phyloP scores from a whole-genome alignment of 2,329 filamentous ascomycete genomes.

The Pseudogymnoascus sp. region DNA sequence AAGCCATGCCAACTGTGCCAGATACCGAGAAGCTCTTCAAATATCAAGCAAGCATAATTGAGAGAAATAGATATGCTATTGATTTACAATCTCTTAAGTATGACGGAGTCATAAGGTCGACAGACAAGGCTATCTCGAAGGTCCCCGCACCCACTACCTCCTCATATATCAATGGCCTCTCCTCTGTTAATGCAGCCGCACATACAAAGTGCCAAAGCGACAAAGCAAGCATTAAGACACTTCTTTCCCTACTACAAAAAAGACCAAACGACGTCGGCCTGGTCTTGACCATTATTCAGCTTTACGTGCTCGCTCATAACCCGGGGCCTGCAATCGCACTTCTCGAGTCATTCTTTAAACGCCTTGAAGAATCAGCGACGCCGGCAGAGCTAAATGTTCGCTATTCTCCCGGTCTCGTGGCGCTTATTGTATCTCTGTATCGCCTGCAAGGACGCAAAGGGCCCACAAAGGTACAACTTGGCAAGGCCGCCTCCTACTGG shows the following conservation, averaged over 20 bases:
- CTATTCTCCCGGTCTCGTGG: slow-evolving; percentile 77
- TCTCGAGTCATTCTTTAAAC: slow-evolving; percentile 66
- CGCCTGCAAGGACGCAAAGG: slow-evolving; percentile 63
- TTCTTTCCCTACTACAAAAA: slow-evolving; percentile 62
- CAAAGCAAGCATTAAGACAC: slow-evolving; percentile 59
- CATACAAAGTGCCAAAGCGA: slow-evolving; percentile 54
- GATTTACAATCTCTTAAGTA: slow-evolving; percentile 62
- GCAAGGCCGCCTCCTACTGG: slow-evolving; percentile 78
- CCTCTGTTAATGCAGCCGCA: slow-evolving; percentile 66
- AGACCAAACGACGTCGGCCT: slow-evolving; percentile 75
- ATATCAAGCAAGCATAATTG: slow-evolving; percentile 56
- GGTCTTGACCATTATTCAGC: slow-evolving; percentile 68
- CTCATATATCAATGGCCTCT: slow-evolving; percentile 44
- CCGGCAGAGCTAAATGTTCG: slow-evolving; percentile 58
- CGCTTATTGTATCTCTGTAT: slow-evolving; percentile 71
- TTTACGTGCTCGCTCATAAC: slow-evolving; percentile 67
- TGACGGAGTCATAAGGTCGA: slow-evolving; percentile 46
- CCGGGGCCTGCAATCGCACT: slow-evolving; percentile 64
- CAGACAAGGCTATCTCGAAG: slow-evolving; percentile 35
- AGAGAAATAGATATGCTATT: slow-evolving; percentile 55
- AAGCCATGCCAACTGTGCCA: slow-evolving; percentile 42
- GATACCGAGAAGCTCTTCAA: slow-evolving; percentile 59
- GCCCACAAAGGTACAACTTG: slow-evolving; percentile 64
- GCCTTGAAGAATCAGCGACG: slow-evolving; percentile 54
- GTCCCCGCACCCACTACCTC: slow-evolving; percentile 41